Base-by-base conservation (phyloP, 2,329 filamentous ascomycete species). In the Aspergillus cejpii region DNA sequence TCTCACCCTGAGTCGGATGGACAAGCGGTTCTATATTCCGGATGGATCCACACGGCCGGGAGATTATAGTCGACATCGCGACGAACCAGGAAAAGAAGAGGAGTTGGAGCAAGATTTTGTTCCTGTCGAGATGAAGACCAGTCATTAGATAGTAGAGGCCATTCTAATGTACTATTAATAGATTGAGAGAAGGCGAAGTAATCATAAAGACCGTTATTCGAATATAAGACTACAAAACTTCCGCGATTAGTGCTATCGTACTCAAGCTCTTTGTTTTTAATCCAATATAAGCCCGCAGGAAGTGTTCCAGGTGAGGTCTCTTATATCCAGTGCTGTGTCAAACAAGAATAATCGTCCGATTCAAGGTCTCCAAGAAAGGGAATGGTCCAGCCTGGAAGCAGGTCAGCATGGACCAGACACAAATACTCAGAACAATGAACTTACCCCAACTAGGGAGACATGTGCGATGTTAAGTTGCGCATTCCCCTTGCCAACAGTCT, bases 1-100 rank as follows among this genome's bases (percentile, higher is more conserved):
- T 6, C 91, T 86, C 65, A 75, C 82, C 0, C 58, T 84, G 12
- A 65, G 76, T 15, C 77, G 88, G 24, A 81, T 92, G 49, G 89
- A 94, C 62, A 74, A 75, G 49, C 78, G 85, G 33, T 94, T 91
- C 69, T 76, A 84, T 59, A 70, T 92, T 19, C 86, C 86, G 1
- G 71, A 92, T 60, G 83, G 84, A 1, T 54, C 51, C n/a, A 52
- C 48, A 4, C 24, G 29, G 1, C 51, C 51, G 11, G 53, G 53
- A 2, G 51, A 55, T 37, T 55, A 55, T 36, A 80, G 80, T 15
- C 12, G 27, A 11, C 23, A 11, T 5, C n/a, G 8, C 8, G 12
- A 26, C 6, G 11, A 26, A 5, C 26, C 14, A 12, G 37, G 14
- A 15, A 39, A 38, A 17, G 20, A 12, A 10, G 20, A 6, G n/a